A percentile compares a stretch with the other conserved stretches of the same genome.
Conservation (phyloP, 106 monocot genomes). For the Apostasia ramifera region DNA sequence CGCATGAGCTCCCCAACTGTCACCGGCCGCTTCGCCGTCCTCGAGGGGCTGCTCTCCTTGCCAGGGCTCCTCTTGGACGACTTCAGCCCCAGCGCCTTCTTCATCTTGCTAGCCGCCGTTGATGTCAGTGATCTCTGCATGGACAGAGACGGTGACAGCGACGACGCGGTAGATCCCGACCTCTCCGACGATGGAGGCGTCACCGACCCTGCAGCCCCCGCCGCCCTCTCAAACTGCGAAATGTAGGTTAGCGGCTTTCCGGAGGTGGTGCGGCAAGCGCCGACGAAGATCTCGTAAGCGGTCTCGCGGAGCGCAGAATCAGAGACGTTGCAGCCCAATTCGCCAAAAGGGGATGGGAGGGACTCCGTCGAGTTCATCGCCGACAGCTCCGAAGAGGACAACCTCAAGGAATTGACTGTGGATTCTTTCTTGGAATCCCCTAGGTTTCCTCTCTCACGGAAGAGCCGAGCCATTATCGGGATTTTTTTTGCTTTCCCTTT, state of each 20-base stretch:
- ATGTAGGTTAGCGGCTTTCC: slow-evolving; percentile 58
- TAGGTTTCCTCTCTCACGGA: slow-evolving; percentile 25
- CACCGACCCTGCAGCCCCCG: not conserved
- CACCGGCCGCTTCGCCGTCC: slow-evolving; percentile 27
- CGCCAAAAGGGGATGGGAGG: slow-evolving; percentile 53
- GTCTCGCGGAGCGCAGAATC: slow-evolving; percentile 47
- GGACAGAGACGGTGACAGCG: slow-evolving; percentile 29
- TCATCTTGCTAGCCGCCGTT: slow-evolving; percentile 84
- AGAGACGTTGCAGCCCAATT: slow-evolving; percentile 25
- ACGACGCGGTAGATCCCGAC: slow-evolving; percentile 19
- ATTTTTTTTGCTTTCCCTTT: too few relatives aligned
- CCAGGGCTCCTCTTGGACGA: slow-evolving; percentile 30
- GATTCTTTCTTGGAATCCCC: slow-evolving; percentile 8
- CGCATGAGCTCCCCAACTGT: slow-evolving; percentile 74
- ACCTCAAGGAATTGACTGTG: slow-evolving; percentile 9
- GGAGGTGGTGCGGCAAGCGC: slow-evolving; percentile 49
- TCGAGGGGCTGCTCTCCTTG: slow-evolving; percentile 27
- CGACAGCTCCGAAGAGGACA: slow-evolving; percentile 4
- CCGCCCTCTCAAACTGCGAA: slow-evolving; percentile 24
- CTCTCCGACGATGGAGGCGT: slow-evolving; percentile 13
- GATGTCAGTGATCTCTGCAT: slow-evolving; percentile 72
- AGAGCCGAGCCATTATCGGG: slow-evolving; percentile 37
- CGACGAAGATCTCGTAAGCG: slow-evolving; percentile 73
- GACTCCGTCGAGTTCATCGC: not conserved
- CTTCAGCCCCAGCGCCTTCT: slow-evolving; percentile 86